These are phyloP conservation scores for Bisporella sp. DNA, from an alignment of 2,329 filamentous ascomycete genomes.

Conservation along the genomic window DNA sequence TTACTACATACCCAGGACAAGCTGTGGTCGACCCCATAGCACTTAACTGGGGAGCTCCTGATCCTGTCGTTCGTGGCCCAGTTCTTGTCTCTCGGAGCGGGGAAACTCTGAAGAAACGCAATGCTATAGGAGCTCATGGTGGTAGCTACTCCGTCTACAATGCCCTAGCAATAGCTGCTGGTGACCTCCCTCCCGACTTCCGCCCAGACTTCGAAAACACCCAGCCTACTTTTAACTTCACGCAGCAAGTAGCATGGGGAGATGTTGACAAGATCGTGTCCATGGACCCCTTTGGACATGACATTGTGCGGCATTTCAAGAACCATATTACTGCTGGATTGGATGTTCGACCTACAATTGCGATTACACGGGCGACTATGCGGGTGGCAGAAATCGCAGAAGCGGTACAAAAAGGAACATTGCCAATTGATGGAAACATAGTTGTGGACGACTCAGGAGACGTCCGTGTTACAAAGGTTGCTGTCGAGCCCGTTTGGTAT, in stretches of 20 bases:
- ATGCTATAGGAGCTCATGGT: slow-evolving; percentile 68
- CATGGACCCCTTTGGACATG: slow-evolving; percentile 91
- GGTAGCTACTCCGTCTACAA: slow-evolving; percentile 97
- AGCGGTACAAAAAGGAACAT: slow-evolving; percentile 57
- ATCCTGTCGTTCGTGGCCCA: slow-evolving; percentile 71
- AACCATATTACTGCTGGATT: slow-evolving; percentile 67
- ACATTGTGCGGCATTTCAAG: slow-evolving; percentile 77
- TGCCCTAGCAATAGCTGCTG: slow-evolving; percentile 84
- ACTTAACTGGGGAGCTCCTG: slow-evolving; percentile 78
- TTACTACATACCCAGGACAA: slow-evolving; percentile 82
- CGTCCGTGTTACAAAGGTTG: not conserved
- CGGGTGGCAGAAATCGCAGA: not conserved
- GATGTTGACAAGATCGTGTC: slow-evolving; percentile 92
- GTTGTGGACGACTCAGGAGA: not conserved
- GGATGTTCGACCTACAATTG: slow-evolving; percentile 30
- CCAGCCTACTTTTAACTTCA: slow-evolving; percentile 83
- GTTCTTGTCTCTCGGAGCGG: slow-evolving; percentile 76
- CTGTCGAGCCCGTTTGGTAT: not conserved
- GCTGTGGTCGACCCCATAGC: slow-evolving; percentile 87
- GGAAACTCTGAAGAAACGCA: slow-evolving; percentile 71
- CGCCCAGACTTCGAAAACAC: slow-evolving; percentile 71
- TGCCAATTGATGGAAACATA: slow-evolving; percentile 58
- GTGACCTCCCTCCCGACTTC: slow-evolving; percentile 52
- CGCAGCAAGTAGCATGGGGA: slow-evolving; percentile 82
- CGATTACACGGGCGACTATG: slow-evolving; percentile 7